Conservation (phyloP, 768 basidiomycete genomes). For the Lactifluus piperatus region DNA sequence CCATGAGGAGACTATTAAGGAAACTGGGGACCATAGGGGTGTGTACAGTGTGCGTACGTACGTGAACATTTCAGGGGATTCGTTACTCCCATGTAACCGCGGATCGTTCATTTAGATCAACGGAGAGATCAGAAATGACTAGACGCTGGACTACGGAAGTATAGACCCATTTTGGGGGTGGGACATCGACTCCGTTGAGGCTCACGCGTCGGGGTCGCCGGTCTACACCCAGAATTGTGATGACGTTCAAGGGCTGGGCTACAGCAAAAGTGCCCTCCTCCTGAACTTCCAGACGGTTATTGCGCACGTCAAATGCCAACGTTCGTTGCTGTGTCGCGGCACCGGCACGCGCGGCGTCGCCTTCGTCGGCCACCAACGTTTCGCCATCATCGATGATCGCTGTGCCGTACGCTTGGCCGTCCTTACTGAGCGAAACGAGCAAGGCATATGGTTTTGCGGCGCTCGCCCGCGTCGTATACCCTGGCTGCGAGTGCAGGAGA, state of each 20-base stretch:
- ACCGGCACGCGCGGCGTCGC: not conserved
- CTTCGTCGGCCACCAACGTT: conserved; percentile 31
- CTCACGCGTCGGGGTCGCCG: not conserved
- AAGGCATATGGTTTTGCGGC: conserved; percentile 52
- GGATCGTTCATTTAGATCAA: conserved; percentile 8
- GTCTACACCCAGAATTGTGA: conserved; percentile 49
- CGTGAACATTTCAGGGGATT: not conserved
- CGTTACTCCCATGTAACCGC: conserved; percentile 3
- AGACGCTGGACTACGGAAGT: conserved; percentile 9
- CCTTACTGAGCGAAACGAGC: conserved; percentile 43
- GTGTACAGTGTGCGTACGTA: not conserved
- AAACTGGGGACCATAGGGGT: not conserved
- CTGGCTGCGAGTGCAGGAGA: conserved; percentile 52
- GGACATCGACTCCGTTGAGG: not conserved
- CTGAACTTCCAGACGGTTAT: conserved; percentile 31
- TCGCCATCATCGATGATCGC: conserved; percentile 68
- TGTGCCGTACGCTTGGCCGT: conserved; percentile 45
- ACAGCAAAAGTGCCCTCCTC: conserved; percentile 36
- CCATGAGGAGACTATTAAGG: not conserved
- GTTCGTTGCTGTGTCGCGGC: conserved; percentile 41
- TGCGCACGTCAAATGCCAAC: conserved; percentile 36
- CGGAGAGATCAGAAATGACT: conserved; percentile 2
- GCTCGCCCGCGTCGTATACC: conserved; percentile 62
- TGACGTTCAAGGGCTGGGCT: conserved; percentile 36
- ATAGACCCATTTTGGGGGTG: conserved; percentile 8